These are phyloP conservation scores for Phytophthora fragariae DNA, from an alignment of 352 stramenopile species.

Conservation along the genomic window DNA sequence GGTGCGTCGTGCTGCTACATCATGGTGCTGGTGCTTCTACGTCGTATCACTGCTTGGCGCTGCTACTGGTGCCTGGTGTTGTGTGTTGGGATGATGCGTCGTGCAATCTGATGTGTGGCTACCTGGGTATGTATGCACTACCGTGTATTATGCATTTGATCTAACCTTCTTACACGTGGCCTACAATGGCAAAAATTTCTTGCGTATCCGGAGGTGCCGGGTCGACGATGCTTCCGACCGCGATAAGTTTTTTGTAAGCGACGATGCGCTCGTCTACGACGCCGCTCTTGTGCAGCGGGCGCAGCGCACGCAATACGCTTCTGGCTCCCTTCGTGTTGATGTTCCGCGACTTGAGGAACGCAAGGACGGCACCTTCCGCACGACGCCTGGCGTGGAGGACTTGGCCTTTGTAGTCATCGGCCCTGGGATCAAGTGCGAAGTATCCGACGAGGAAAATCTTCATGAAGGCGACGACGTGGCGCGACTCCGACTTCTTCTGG, in stretches of 20 bases:
- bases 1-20: no score
- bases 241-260: constrained; percentile 8
- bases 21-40: no score
- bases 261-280: neutral
- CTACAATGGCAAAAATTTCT: constrained; percentile 1
- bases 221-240: constrained; percentile 1
- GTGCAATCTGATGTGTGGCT: no score
- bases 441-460: constrained; percentile 25
- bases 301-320: constrained; percentile 9
- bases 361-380: no score
- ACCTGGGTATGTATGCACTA: no score
- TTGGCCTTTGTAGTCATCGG: constrained; percentile 26
- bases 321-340: constrained; percentile 7
- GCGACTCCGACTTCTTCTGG: constrained; percentile 32
- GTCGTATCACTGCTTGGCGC: no score
- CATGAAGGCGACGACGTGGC: constrained; percentile 26
- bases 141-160: no score
- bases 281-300: constrained; percentile 3
- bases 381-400: neutral
- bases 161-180: neutral
- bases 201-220: constrained; percentile 11
- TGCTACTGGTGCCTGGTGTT: no score
- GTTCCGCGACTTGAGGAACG: constrained; percentile 1
- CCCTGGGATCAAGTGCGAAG: constrained; percentile 5
- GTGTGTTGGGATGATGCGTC: no score